Conservation (phyloP, 176 grass and related monocot species). For the Oryza glaberrima region DNA sequence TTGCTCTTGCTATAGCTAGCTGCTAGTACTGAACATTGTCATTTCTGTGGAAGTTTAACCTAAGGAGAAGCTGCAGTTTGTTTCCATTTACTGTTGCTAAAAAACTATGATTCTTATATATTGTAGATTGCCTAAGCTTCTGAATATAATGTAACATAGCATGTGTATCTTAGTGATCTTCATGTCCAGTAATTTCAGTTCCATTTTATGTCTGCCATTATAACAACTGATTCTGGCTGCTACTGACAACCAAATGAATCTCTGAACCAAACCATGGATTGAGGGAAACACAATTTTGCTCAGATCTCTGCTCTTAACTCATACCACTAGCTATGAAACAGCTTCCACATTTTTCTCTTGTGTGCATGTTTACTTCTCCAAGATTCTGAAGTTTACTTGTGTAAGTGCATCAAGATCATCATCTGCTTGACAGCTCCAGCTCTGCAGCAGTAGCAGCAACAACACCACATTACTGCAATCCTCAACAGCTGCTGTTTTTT, state of each 20-base stretch:
- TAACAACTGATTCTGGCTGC: neutral
- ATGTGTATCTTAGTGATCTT: neutral
- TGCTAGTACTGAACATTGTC: neutral
- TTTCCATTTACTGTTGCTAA: neutral
- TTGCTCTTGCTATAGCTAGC: neutral
- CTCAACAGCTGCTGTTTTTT: neutral
- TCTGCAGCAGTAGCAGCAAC: neutral
- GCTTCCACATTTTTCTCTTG: slow-evolving; percentile 11
- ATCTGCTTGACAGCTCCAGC: slow-evolving; percentile 8
- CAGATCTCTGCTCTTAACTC: slow-evolving; percentile 12
- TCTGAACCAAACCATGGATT: slow-evolving; percentile 14
- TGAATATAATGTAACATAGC: neutral
- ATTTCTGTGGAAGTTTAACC: neutral
- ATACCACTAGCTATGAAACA: neutral
- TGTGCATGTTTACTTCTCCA: neutral
- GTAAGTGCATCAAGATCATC: neutral
- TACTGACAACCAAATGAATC: slow-evolving; percentile 26
- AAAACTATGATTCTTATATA: slow-evolving; percentile 4
- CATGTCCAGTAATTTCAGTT: slow-evolving; percentile 11
- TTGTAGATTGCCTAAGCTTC: neutral
- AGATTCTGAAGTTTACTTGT: neutral
- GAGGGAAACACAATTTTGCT: slow-evolving; percentile 11
- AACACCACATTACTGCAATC: neutral
- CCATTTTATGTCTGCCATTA: neutral
- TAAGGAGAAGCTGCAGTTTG: neutral